A percentile compares a stretch with the other conserved stretches of the same genome.
phyloP scores from a whole-genome alignment of 129 eudicot species.

The Sambucus nigra region DNA sequence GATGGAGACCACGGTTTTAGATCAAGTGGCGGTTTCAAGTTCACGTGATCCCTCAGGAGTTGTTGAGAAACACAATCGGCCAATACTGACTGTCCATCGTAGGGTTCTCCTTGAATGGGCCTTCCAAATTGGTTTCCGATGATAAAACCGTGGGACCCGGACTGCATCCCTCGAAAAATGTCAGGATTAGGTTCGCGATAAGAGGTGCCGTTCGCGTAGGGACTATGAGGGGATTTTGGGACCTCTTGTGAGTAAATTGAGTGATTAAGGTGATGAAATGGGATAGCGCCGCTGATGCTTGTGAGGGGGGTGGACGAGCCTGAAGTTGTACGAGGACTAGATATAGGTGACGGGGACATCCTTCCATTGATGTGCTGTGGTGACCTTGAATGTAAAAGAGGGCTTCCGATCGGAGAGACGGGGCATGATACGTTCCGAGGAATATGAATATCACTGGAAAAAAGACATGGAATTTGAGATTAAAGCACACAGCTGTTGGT shows the following conservation, averaged over 20 bases:
- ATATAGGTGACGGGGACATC: constrained; percentile 86
- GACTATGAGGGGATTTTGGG: constrained; percentile 36
- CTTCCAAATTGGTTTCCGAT: constrained; percentile 45
- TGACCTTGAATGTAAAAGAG: constrained; percentile 68
- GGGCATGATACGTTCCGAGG: constrained; percentile 89
- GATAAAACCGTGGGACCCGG: constrained; percentile 36
- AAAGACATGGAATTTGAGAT: constrained; percentile 5
- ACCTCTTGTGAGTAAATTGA: constrained; percentile 58
- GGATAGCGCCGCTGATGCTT: constrained; percentile 45
- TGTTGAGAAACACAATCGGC: constrained; percentile 75
- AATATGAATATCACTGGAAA: constrained; percentile 65
- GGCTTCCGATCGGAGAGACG: constrained; percentile 96
- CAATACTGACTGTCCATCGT: constrained; percentile 47
- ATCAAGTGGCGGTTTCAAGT: constrained; percentile 46
- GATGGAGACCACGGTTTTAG: constrained; percentile 29
- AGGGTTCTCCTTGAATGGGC: constrained; percentile 35
- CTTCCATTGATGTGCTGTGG: constrained; percentile 75
- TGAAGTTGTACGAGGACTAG: constrained; percentile 80
- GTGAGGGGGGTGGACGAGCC: constrained; percentile 81
- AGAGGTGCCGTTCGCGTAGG: constrained; percentile 28
- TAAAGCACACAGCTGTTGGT: background rate
- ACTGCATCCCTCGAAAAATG: constrained; percentile 53
- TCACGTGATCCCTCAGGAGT: constrained; percentile 49
- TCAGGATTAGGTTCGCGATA: constrained; percentile 59
- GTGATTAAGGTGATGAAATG: constrained; percentile 52